Percentiles rank a stretch among this genome's conserved stretches.
phyloP scores from a whole-genome alignment of 305 asterid species.

The Fraxinus latifolia region DNA sequence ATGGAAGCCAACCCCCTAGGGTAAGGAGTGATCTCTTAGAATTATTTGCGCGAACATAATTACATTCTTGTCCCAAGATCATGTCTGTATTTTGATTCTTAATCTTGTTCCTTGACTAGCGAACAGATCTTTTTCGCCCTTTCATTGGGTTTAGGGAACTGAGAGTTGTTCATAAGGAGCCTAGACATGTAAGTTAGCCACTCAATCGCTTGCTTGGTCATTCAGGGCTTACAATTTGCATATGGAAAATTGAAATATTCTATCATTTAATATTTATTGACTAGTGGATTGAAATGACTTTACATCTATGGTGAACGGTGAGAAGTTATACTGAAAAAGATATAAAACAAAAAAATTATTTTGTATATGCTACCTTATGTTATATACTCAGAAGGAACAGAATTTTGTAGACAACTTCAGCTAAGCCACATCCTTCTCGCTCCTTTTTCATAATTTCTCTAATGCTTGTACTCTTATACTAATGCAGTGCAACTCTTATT shows the following conservation, averaged over 20 bases:
- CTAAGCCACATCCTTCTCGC: not conserved
- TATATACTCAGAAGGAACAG: not conserved
- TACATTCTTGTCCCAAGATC: not conserved
- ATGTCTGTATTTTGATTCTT: slow-evolving; percentile 2
- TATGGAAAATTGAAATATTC: not conserved
- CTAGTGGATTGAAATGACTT: not conserved
- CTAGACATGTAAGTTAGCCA: slow-evolving; percentile 52
- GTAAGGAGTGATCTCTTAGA: not conserved
- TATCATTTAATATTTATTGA: not conserved
- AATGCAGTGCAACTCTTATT: not conserved
- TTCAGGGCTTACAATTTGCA: not conserved
- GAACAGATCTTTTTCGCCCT: slow-evolving; percentile 69
- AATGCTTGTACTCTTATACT: not conserved
- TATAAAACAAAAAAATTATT: not conserved
- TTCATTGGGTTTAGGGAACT: slow-evolving; percentile 68
- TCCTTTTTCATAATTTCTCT: not conserved
- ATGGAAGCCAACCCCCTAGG: not conserved
- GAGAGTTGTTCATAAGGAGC: slow-evolving; percentile 68
- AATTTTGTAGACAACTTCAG: not conserved
- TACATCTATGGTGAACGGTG: not conserved
- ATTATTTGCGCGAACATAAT: not conserved
- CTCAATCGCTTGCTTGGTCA: slow-evolving; percentile 1
- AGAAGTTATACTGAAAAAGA: not conserved
- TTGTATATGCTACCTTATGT: not conserved
- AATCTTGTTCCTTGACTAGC: slow-evolving; percentile 38